These are phyloP conservation scores for Pseudognaphalium luteoalbum DNA, from an alignment of 129 eudicot genomes.

Conservation along the genomic window DNA sequence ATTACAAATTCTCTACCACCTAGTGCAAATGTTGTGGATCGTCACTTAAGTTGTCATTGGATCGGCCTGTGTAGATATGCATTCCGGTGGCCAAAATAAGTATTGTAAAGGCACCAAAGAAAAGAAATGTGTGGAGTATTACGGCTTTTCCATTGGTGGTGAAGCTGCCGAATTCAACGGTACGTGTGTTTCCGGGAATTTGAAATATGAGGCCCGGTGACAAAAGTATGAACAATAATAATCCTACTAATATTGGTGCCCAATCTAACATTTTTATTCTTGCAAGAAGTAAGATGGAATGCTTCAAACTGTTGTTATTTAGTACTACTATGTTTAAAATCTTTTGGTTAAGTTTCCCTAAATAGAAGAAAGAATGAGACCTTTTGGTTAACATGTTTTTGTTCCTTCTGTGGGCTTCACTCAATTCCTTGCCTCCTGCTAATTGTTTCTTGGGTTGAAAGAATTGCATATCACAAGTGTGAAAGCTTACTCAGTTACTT, in stretches of 20 bases:
- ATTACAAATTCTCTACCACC: not conserved
- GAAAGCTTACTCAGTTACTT: conserved; percentile 3
- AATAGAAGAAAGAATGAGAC: conserved; percentile 18
- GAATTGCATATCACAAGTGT: conserved; percentile 27
- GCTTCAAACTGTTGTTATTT: conserved; percentile 19
- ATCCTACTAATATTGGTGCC: conserved; percentile 50
- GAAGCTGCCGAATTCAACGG: conserved; percentile 53
- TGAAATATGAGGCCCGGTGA: conserved; percentile 59
- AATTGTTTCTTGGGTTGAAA: conserved; percentile 30
- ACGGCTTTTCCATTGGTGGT: conserved; percentile 50
- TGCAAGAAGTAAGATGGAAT: conserved; percentile 14
- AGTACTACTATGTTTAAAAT: not conserved
- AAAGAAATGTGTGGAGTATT: conserved; percentile 55
- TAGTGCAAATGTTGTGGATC: not conserved
- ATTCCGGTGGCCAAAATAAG: conserved; percentile 57
- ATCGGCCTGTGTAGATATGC: conserved; percentile 47
- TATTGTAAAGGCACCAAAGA: conserved; percentile 55
- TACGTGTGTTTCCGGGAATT: conserved; percentile 49
- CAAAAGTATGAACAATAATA: conserved; percentile 43
- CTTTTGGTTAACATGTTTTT: not conserved
- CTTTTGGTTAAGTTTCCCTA: conserved; percentile 1
- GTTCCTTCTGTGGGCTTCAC: conserved; percentile 23
- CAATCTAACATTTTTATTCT: conserved; percentile 44
- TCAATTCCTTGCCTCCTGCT: conserved; percentile 31
- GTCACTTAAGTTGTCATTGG: not conserved